phyloP scores from a whole-genome alignment of 2,329 filamentous ascomycete genomes.

The Hypomyces rosellus region DNA sequence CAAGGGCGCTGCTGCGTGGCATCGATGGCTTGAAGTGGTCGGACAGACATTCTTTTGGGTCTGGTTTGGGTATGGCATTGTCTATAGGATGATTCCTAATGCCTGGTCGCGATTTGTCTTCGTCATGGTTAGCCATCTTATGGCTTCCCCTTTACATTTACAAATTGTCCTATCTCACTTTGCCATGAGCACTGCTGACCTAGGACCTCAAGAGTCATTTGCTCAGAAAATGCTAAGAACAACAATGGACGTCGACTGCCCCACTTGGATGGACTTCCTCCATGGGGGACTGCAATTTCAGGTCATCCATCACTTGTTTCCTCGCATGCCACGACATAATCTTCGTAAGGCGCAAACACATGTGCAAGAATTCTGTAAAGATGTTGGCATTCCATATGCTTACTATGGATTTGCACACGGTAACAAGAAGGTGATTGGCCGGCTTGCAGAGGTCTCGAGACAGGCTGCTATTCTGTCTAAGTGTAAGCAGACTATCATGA shows the following conservation, averaged over 20 bases:
- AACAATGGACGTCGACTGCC: constrained; percentile 69
- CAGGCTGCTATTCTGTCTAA: constrained; percentile 12
- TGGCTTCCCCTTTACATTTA: constrained; percentile 63
- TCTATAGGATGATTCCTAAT: constrained; percentile 54
- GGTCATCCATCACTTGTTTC: constrained; percentile 64
- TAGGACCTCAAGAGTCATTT: constrained; percentile 60
- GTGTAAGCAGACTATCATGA: constrained; percentile 5
- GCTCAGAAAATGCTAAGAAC: constrained; percentile 64
- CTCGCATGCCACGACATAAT: constrained; percentile 63
- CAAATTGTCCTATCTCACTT: constrained; percentile 69
- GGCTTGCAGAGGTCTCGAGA: constrained; percentile 11
- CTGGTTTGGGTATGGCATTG: constrained; percentile 59
- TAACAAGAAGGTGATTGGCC: constrained; percentile 12
- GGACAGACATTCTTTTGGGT: constrained; percentile 53
- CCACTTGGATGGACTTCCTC: constrained; percentile 64
- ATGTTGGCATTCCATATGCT: constrained; percentile 11
- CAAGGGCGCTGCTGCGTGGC: constrained; percentile 56
- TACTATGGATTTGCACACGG: constrained; percentile 11
- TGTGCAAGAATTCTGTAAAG: constrained; percentile 11
- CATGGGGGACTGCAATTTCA: constrained; percentile 70
- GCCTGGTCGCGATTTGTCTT: constrained; percentile 53
- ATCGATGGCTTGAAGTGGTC: constrained; percentile 60
- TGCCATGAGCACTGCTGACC: constrained; percentile 62
- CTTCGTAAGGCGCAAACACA: constrained; percentile 49
- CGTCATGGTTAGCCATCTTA: constrained; percentile 56